phyloP scores from a whole-genome alignment of 345 rosid genomes.

The Laguncularia racemosa region DNA sequence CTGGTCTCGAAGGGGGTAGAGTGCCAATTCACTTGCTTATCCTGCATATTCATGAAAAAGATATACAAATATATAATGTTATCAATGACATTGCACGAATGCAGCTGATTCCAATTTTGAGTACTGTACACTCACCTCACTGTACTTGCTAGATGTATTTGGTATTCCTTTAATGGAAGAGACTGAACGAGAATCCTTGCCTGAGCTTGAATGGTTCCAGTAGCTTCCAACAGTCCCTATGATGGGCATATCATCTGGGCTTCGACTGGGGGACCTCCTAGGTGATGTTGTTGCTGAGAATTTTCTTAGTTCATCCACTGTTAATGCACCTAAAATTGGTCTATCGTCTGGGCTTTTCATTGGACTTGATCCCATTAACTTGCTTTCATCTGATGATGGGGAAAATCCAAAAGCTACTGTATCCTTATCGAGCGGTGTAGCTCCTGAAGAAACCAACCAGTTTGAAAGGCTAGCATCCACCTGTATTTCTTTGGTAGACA shows the following conservation, averaged over 20 bases:
- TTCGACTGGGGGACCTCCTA: slow-evolving; percentile 60
- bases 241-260: slow-evolving; percentile 38
- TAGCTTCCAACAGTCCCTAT: slow-evolving; percentile 41
- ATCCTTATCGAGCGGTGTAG: slow-evolving; percentile 35
- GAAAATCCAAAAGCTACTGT: slow-evolving; percentile 12
- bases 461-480: slow-evolving; percentile 93
- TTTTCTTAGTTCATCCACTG: slow-evolving; percentile 76
- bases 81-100: slow-evolving; percentile 1
- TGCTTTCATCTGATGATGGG: slow-evolving; percentile 39
- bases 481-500: slow-evolving; percentile 33
- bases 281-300: slow-evolving; percentile 61
- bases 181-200: slow-evolving; percentile 29
- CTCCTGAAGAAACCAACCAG: slow-evolving; percentile 68
- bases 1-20: slow-evolving; percentile 89
- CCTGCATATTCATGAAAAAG: slow-evolving; percentile 45
- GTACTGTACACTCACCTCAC: slow-evolving; percentile 54
- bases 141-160: slow-evolving; percentile 82
- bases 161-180: slow-evolving; percentile 83
- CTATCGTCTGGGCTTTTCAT: slow-evolving; percentile 56
- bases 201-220: slow-evolving; percentile 21
- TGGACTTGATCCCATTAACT: slow-evolving; percentile 37
- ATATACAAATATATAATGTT: background rate
- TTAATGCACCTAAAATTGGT: slow-evolving; percentile 83
- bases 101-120: slow-evolving; percentile 1
- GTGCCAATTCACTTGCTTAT: slow-evolving; percentile 81